Conservation (phyloP, 345 rosid species). For the Bruguiera gymnorhiza region DNA sequence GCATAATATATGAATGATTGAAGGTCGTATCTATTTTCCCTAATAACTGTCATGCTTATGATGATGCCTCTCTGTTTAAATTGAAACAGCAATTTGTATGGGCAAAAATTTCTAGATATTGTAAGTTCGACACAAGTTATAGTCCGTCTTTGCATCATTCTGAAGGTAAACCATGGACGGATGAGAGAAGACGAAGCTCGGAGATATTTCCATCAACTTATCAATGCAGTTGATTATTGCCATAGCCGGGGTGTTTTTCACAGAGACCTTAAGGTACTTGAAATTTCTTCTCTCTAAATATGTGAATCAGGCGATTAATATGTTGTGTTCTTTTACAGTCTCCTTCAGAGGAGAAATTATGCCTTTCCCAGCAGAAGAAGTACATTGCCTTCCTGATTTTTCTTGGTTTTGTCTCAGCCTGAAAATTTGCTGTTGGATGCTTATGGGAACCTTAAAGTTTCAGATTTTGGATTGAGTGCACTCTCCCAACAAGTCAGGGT, state of each 20-base stretch:
- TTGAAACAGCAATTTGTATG: background rate
- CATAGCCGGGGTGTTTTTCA: constrained; percentile 98
- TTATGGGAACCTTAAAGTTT: constrained; percentile 82
- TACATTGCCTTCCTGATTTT: constrained; percentile 11
- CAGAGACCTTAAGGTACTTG: constrained; percentile 88
- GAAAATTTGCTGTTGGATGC: constrained; percentile 88
- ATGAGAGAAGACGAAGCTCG: constrained; percentile 92
- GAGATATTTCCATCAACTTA: constrained; percentile 92
- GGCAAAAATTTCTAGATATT: background rate
- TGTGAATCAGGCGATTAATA: background rate
- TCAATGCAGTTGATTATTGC: constrained; percentile 91
- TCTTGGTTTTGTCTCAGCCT: constrained; percentile 51
- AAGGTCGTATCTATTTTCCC: background rate
- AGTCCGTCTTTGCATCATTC: constrained; percentile 9
- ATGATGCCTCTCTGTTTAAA: background rate
- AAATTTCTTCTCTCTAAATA: constrained; percentile 2
- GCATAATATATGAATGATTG: background rate
- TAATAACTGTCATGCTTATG: background rate
- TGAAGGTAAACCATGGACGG: constrained; percentile 83
- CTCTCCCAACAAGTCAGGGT: constrained; percentile 96
- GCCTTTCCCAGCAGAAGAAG: constrained; percentile 1
- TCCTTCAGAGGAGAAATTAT: background rate
- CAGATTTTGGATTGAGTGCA: constrained; percentile 98
- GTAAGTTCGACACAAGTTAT: background rate
- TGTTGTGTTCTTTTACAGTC: background rate